phyloP scores from a whole-genome alignment of 139 green algal species.

The Axilococcus clingmanii region DNA sequence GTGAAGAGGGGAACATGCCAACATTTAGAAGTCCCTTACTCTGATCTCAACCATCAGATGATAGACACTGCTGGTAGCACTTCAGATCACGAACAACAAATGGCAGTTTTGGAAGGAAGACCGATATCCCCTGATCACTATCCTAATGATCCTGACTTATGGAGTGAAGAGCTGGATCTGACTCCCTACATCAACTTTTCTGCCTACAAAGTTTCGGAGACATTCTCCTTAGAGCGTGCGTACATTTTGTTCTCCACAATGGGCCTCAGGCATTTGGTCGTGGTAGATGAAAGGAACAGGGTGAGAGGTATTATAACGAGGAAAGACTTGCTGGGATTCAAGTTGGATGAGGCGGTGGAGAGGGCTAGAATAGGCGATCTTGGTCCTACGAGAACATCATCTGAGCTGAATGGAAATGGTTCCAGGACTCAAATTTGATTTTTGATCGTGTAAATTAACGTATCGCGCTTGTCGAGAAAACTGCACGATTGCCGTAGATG shows the following conservation, averaged over 20 bases:
- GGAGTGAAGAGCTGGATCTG: constrained; percentile 57
- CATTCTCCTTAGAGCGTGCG: constrained; percentile 64
- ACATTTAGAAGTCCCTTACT: constrained; percentile 31
- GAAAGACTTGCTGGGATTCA: constrained; percentile 74
- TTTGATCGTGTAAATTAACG: too few relatives aligned
- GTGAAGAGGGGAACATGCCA: constrained; percentile 23
- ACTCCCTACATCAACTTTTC: constrained; percentile 70
- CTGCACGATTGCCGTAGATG: too few relatives aligned
- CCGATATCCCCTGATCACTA: constrained; percentile 9
- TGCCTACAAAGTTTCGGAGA: constrained; percentile 47
- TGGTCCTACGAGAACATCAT: too few relatives aligned
- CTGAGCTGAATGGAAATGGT: too few relatives aligned
- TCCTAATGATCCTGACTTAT: constrained; percentile 13
- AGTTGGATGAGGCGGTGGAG: constrained; percentile 44
- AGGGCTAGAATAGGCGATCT: neutral
- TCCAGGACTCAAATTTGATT: too few relatives aligned
- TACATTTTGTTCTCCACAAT: constrained; percentile 79
- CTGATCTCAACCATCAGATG: constrained; percentile 33
- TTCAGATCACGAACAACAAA: constrained; percentile 39
- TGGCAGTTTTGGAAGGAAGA: constrained; percentile 42
- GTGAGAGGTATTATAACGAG: constrained; percentile 69
- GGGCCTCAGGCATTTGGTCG: constrained; percentile 65
- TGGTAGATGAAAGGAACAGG: constrained; percentile 64
- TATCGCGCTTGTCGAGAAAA: too few relatives aligned
- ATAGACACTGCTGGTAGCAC: constrained; percentile 16